phyloP scores from a whole-genome alignment of 1,284 basidiomycete genomes.

The Boletus sp. region DNA sequence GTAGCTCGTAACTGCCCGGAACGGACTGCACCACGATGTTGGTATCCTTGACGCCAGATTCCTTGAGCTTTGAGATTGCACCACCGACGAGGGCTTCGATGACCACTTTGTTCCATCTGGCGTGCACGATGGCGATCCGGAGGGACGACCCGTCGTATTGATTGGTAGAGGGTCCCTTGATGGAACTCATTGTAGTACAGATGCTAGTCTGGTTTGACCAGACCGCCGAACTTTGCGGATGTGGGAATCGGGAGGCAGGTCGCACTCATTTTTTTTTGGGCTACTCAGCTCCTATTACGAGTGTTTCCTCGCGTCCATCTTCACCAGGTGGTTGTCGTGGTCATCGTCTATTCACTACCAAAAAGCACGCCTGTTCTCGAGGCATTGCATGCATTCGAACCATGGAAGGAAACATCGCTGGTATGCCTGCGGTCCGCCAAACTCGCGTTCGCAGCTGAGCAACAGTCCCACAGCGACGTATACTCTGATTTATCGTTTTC shows the following conservation, averaged over 20 bases:
- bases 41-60: slow-evolving; percentile 81
- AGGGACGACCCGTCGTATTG: slow-evolving; percentile 76
- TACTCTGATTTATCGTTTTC: slow-evolving; percentile 69
- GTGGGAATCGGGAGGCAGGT: slow-evolving; percentile 20
- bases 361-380: neutral
- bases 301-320: neutral
- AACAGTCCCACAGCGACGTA: slow-evolving; percentile 54
- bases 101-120: slow-evolving; percentile 87
- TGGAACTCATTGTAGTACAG: slow-evolving; percentile 45
- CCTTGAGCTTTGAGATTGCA: slow-evolving; percentile 73
- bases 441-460: slow-evolving; percentile 12
- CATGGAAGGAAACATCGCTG: slow-evolving; percentile 51
- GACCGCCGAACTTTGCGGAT: neutral
- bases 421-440: slow-evolving; percentile 32
- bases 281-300: neutral
- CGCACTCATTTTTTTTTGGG: neutral
- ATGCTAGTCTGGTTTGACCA: neutral
- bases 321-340: neutral
- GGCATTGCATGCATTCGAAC: neutral
- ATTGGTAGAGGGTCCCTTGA: slow-evolving; percentile 75
- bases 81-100: slow-evolving; percentile 84
- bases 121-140: slow-evolving; percentile 88
- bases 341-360: neutral
- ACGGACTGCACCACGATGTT: slow-evolving; percentile 93
- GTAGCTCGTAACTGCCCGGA: slow-evolving; percentile 94